Percentiles rank a stretch among this genome's conserved stretches.
These are phyloP conservation scores for Candida silvicultrix DNA, from an alignment of 805 yeast genomes.

Conservation along the genomic window DNA sequence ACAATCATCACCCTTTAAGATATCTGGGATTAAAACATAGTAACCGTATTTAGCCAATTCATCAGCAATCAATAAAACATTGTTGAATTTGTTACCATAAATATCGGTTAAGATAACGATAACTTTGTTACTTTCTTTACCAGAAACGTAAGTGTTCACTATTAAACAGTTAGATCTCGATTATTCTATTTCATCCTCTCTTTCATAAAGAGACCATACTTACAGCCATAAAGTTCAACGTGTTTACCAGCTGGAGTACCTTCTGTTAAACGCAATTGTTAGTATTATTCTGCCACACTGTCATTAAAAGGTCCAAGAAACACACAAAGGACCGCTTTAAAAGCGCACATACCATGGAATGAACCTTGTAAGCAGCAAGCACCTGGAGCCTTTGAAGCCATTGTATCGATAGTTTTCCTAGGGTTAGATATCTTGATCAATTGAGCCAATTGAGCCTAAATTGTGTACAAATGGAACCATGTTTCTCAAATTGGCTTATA, in stretches of 20 bases:
- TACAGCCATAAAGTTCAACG: slow-evolving; percentile 32
- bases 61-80: slow-evolving; percentile 60
- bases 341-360: slow-evolving; percentile 25
- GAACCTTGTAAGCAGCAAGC: slow-evolving; percentile 38
- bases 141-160: slow-evolving; percentile 40
- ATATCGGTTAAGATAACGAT: slow-evolving; percentile 67
- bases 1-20: slow-evolving; percentile 46
- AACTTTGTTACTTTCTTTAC: slow-evolving; percentile 37
- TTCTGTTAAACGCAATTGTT: slow-evolving; percentile 16
- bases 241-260: slow-evolving; percentile 44
- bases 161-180: not conserved
- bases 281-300: not conserved
- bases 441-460: not conserved
- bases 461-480: too few relatives aligned
- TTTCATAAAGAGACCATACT: too few relatives aligned
- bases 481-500: too few relatives aligned
- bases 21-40: slow-evolving; percentile 71
- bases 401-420: slow-evolving; percentile 2
- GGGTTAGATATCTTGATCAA: not conserved
- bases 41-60: slow-evolving; percentile 55
- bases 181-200: too few relatives aligned
- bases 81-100: slow-evolving; percentile 53
- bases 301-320: not conserved
- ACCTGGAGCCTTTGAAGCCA: slow-evolving; percentile 50
- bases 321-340: not conserved